These are phyloP conservation scores for Penicillium coffeae DNA, from an alignment of 495 filamentous ascomycete genomes.

Conservation along the genomic window DNA sequence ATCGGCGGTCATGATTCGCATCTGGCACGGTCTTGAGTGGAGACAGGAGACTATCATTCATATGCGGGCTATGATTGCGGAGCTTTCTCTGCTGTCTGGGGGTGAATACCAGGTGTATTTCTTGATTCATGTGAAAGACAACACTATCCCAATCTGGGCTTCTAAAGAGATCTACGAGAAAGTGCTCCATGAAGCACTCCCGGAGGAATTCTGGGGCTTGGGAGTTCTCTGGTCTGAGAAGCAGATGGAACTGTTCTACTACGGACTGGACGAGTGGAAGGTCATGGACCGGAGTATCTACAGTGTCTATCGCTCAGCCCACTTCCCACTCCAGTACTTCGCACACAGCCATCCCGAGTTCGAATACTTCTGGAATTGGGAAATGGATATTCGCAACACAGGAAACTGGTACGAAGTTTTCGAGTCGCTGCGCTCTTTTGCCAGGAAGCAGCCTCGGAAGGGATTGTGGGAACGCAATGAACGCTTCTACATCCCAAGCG, in stretches of 20 bases:
- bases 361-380: constrained; percentile 70
- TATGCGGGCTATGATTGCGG: constrained; percentile 65
- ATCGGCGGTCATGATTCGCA: constrained; percentile 66
- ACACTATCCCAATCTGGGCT: constrained; percentile 40
- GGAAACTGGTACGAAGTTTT: constrained; percentile 61
- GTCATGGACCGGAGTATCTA: neutral
- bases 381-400: constrained; percentile 63
- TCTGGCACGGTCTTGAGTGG: constrained; percentile 63
- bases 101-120: constrained; percentile 60
- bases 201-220: constrained; percentile 59
- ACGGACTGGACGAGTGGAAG: neutral
- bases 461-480: constrained; percentile 68
- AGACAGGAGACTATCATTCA: constrained; percentile 63
- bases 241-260: neutral
- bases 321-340: constrained; percentile 29
- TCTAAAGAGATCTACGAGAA: neutral
- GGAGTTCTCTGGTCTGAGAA: constrained; percentile 46
- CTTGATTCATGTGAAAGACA: constrained; percentile 64
- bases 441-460: constrained; percentile 56
- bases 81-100: constrained; percentile 64
- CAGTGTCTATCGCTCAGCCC: neutral
- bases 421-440: constrained; percentile 54
- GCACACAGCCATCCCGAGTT: constrained; percentile 58
- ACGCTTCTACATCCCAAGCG: constrained; percentile 60
- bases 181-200: constrained; percentile 34